phyloP scores from a whole-genome alignment of 257 asterid genomes.

The Ilex asprella region DNA sequence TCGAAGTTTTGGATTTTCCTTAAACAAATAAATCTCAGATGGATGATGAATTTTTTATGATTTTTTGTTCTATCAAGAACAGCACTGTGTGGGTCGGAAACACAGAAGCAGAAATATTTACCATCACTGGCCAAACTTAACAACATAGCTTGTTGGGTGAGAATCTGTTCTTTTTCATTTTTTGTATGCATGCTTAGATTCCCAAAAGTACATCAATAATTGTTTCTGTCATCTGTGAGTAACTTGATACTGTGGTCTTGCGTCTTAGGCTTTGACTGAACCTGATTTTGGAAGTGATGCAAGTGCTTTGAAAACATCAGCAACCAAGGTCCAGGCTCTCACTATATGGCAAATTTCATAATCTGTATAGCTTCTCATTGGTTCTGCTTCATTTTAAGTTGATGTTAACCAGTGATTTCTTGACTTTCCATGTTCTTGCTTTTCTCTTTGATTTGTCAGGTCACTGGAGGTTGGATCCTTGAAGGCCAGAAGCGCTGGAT shows the following conservation, averaged over 20 bases:
- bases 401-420: not conserved
- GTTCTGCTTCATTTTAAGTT: not conserved
- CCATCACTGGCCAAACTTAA: conserved; percentile 80
- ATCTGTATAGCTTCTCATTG: not conserved
- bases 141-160: conserved; percentile 85
- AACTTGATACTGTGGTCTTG: conserved; percentile 14
- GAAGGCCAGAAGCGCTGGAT: conserved; percentile 99
- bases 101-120: conserved; percentile 74
- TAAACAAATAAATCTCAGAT: not conserved
- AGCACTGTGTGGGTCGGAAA: conserved; percentile 90
- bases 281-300: conserved; percentile 99
- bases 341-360: not conserved
- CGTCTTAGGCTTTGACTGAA: conserved; percentile 74
- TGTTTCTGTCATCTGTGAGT: conserved; percentile 3
- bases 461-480: conserved; percentile 95
- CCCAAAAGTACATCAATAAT: not conserved
- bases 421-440: conserved; percentile 7
- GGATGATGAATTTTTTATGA: conserved; percentile 8
- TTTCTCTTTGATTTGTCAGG: conserved; percentile 39
- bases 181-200: conserved; percentile 9
- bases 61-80: conserved; percentile 28
- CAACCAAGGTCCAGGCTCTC: conserved; percentile 60
- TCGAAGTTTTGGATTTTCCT: not conserved
- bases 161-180: conserved; percentile 11
- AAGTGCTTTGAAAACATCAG: conserved; percentile 75